These are phyloP conservation scores for Acacia melanoxylon DNA, from an alignment of 306 rosid species.

Conservation along the genomic window DNA sequence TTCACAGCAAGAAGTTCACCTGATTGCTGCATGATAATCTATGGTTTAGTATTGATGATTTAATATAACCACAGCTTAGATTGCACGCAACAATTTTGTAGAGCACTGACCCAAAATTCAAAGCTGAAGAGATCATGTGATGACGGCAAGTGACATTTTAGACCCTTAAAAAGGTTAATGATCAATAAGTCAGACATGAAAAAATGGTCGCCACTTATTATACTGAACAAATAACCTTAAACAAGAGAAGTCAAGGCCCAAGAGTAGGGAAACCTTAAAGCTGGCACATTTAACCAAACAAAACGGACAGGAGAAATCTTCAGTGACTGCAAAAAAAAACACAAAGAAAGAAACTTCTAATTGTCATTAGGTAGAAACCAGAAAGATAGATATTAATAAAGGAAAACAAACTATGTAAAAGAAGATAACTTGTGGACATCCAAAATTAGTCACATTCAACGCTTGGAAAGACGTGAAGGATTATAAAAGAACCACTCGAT, in stretches of 20 bases:
- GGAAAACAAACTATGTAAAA: background rate
- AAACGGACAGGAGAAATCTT: conserved; percentile 79
- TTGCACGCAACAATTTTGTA: conserved; percentile 26
- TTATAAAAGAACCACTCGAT: background rate
- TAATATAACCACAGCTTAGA: conserved; percentile 23
- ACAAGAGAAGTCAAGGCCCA: conserved; percentile 7
- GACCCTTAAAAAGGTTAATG: conserved; percentile 52
- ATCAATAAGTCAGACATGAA: conserved; percentile 24
- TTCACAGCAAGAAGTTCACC: conserved; percentile 71
- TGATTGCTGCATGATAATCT: conserved; percentile 57
- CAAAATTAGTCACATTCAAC: background rate
- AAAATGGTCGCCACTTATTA: conserved; percentile 20
- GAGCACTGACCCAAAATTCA: conserved; percentile 82
- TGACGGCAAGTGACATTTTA: conserved; percentile 62
- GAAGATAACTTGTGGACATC: background rate
- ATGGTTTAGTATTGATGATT: conserved; percentile 31
- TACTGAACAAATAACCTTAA: background rate
- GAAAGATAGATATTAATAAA: conserved; percentile 12
- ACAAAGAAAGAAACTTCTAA: conserved; percentile 22
- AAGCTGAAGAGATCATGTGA: conserved; percentile 80
- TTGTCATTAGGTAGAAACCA: conserved; percentile 8
- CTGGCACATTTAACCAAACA: conserved; percentile 77
- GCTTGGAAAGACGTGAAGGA: background rate
- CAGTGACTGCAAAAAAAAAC: conserved; percentile 64
- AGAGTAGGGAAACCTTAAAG: conserved; percentile 63